A percentile compares a stretch with the other conserved stretches of the same genome.
These are phyloP conservation scores for Metschnikowia shivogae DNA, from an alignment of 805 yeast genomes.

Conservation along the genomic window DNA sequence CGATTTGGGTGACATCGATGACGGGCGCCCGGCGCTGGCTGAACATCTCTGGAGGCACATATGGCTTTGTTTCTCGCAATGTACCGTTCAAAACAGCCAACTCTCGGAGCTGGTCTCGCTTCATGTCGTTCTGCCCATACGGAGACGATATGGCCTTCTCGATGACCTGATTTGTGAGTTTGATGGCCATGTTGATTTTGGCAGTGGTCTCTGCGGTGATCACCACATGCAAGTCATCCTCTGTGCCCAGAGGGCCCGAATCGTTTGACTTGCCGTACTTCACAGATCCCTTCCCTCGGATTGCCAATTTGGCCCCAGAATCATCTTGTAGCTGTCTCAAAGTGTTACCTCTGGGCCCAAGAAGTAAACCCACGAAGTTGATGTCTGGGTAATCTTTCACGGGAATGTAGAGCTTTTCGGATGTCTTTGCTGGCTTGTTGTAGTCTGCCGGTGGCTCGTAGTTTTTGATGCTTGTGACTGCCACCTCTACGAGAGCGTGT, in stretches of 20 bases:
- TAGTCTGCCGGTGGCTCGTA: slow-evolving; percentile 80
- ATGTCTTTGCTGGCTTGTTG: slow-evolving; percentile 60
- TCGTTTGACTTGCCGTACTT: slow-evolving; percentile 70
- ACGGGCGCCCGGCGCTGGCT: slow-evolving; percentile 25
- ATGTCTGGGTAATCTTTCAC: slow-evolving; percentile 83
- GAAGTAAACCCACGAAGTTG: slow-evolving; percentile 82
- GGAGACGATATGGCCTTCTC: slow-evolving; percentile 85
- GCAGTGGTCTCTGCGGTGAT: slow-evolving; percentile 80
- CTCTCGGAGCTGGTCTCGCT: slow-evolving; percentile 85
- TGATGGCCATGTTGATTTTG: slow-evolving; percentile 69
- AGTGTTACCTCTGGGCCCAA: slow-evolving; percentile 96
- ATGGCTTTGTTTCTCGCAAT: slow-evolving; percentile 71
- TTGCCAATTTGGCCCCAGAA: slow-evolving; percentile 85
- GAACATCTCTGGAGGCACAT: slow-evolving; percentile 36
- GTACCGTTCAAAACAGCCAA: slow-evolving; percentile 95
- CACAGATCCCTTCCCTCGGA: slow-evolving; percentile 93
- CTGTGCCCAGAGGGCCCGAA: slow-evolving; percentile 16
- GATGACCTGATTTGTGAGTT: slow-evolving; percentile 69
- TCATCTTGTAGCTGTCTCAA: slow-evolving; percentile 73
- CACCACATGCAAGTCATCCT: slow-evolving; percentile 83
- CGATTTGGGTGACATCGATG: slow-evolving; percentile 48
- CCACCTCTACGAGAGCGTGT: slow-evolving; percentile 70
- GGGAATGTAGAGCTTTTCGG: slow-evolving; percentile 83
- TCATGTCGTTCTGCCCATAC: slow-evolving; percentile 87
- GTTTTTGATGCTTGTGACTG: slow-evolving; percentile 66